phyloP scores from a whole-genome alignment of 441 rosid species.

The Iberis amara region DNA sequence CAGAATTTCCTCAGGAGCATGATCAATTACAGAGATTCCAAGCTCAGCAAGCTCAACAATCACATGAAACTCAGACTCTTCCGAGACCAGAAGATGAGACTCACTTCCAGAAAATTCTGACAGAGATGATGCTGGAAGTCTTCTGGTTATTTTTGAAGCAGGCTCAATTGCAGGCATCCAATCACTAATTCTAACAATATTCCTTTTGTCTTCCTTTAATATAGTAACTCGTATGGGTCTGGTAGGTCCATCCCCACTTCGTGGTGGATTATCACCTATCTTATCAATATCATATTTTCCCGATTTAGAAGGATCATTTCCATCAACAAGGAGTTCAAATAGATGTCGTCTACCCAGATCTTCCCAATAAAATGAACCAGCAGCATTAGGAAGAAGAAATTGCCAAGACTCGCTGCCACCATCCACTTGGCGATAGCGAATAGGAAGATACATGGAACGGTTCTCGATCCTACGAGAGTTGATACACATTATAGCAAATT shows the following conservation, averaged over 20 bases:
- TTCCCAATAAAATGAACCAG: constrained; percentile 96
- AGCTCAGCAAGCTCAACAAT: constrained; percentile 87
- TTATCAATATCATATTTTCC: constrained; percentile 77
- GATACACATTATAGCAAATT: constrained; percentile 19
- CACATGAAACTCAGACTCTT: constrained; percentile 81
- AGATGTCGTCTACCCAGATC: constrained; percentile 74
- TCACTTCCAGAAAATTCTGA: constrained; percentile 45
- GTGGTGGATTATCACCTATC: constrained; percentile 67
- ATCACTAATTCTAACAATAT: constrained; percentile 75
- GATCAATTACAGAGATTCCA: constrained; percentile 88
- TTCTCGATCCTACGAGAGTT: constrained; percentile 74
- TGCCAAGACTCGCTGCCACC: constrained; percentile 80
- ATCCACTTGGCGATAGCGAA: constrained; percentile 81
- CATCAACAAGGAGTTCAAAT: constrained; percentile 75
- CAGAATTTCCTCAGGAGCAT: constrained; percentile 92
- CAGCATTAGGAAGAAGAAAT: constrained; percentile 77
- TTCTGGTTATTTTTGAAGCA: constrained; percentile 35
- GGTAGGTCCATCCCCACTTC: constrained; percentile 50
- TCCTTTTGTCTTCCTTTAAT: constrained; percentile 74
- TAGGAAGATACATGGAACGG: constrained; percentile 79
- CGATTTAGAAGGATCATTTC: constrained; percentile 59
- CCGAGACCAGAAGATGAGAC: constrained; percentile 34
- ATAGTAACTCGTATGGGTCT: constrained; percentile 82
- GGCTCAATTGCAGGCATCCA: constrained; percentile 94
- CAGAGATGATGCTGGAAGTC: constrained; percentile 38